Percentiles rank a stretch among this genome's conserved stretches.
Conservation (phyloP, 495 filamentous ascomycete species). For the Hyaloscypha variabilis region DNA sequence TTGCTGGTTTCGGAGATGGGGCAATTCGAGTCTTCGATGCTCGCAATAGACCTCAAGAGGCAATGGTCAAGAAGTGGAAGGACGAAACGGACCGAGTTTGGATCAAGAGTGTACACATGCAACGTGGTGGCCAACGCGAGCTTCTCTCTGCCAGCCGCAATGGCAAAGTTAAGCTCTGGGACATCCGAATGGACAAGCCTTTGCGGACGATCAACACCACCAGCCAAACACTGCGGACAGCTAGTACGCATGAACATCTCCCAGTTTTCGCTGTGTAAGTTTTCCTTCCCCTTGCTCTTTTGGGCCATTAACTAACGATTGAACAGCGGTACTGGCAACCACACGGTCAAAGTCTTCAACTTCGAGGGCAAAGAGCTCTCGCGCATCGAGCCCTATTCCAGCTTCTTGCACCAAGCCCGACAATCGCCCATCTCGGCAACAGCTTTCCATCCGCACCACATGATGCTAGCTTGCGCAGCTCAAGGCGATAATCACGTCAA, state of each 20-base stretch:
- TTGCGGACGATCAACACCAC: slow-evolving; percentile 75
- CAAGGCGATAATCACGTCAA: slow-evolving; percentile 73
- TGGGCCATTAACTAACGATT: slow-evolving; percentile 25
- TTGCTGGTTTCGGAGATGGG: slow-evolving; percentile 97
- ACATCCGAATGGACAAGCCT: slow-evolving; percentile 81
- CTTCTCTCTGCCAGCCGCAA: slow-evolving; percentile 84
- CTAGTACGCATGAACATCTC: slow-evolving; percentile 94
- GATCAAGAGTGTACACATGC: slow-evolving; percentile 96
- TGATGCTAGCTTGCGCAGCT: slow-evolving; percentile 84
- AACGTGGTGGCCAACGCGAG: slow-evolving; percentile 90
- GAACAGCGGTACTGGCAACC: slow-evolving; percentile 78
- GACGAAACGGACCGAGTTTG: slow-evolving; percentile 81
- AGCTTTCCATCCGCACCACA: slow-evolving; percentile 94
- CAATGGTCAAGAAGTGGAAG: slow-evolving; percentile 95
- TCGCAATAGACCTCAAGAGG: slow-evolving; percentile 74
- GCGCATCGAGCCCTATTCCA: slow-evolving; percentile 82
- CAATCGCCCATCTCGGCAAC: slow-evolving; percentile 82
- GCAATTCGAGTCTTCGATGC: slow-evolving; percentile 94
- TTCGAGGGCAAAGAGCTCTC: slow-evolving; percentile 77
- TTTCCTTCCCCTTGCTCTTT: not conserved
- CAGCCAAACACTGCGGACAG: slow-evolving; percentile 76
- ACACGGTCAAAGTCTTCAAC: slow-evolving; percentile 91
- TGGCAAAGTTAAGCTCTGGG: slow-evolving; percentile 94
- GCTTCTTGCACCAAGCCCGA: slow-evolving; percentile 79
- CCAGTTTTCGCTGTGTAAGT: slow-evolving; percentile 96